phyloP scores from a whole-genome alignment of 257 asterid species.

The Ocimum tenuiflorum region DNA sequence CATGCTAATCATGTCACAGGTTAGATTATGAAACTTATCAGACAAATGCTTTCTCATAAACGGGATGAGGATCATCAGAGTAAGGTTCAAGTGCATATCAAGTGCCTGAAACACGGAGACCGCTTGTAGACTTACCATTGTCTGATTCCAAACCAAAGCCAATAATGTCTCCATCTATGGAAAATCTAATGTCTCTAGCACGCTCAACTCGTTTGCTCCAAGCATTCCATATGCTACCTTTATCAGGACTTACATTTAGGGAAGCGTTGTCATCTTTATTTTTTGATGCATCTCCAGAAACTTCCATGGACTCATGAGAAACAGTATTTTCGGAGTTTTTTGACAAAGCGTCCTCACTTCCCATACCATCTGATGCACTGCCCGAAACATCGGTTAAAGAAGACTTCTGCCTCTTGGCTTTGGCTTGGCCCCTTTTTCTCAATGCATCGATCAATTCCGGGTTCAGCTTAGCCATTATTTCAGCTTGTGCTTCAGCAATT shows the following conservation, averaged over 20 bases:
- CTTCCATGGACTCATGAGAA: slow-evolving; percentile 17
- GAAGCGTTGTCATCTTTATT: too few species aligned
- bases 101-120: background rate
- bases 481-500: slow-evolving; percentile 83
- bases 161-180: slow-evolving; percentile 57
- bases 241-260: slow-evolving; percentile 14
- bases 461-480: slow-evolving; percentile 58
- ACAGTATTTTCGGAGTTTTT: slow-evolving; percentile 24
- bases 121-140: slow-evolving; percentile 35
- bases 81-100: too few species aligned
- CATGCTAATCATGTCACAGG: too few species aligned
- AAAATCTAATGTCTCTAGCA: slow-evolving; percentile 70
- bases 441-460: slow-evolving; percentile 52
- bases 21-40: too few species aligned
- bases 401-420: slow-evolving; percentile 46
- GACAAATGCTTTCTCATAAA: too few species aligned
- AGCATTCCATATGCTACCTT: slow-evolving; percentile 51
- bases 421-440: slow-evolving; percentile 52
- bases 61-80: too few species aligned
- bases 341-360: slow-evolving; percentile 20
- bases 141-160: slow-evolving; percentile 27
- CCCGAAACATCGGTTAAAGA: slow-evolving; percentile 28
- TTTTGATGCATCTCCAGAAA: too few species aligned
- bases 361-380: slow-evolving; percentile 28
- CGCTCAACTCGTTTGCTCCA: slow-evolving; percentile 89